These are phyloP conservation scores for Xylaria sp. DNA, from an alignment of 2,329 filamentous ascomycete species.

Conservation along the genomic window DNA sequence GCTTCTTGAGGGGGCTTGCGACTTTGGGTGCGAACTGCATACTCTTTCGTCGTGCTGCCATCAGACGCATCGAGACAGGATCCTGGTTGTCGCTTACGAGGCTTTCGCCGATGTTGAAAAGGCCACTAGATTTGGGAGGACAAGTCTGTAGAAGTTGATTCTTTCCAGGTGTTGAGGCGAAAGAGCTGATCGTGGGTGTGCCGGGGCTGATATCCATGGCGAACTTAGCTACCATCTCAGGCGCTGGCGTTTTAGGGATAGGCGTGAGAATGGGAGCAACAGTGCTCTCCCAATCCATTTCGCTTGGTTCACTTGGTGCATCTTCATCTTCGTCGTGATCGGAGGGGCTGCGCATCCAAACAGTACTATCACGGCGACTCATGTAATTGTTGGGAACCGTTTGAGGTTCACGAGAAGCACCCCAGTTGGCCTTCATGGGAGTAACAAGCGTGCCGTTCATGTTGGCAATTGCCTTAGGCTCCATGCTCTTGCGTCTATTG, in stretches of 20 bases:
- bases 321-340: constrained; percentile 51
- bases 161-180: constrained; percentile 49
- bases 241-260: constrained; percentile 67
- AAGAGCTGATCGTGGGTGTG: constrained; percentile 53
- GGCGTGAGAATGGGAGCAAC: constrained; percentile 61
- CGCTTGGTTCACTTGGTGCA: constrained; percentile 46
- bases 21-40: constrained; percentile 80
- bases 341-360: constrained; percentile 66
- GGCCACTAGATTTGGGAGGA: constrained; percentile 58
- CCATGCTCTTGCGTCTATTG: constrained; percentile 83
- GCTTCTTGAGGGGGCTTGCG: constrained; percentile 73
- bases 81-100: constrained; percentile 63
- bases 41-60: constrained; percentile 80
- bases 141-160: constrained; percentile 62
- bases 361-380: constrained; percentile 63
- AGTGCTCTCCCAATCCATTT: constrained; percentile 50
- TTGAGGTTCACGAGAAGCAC: constrained; percentile 49
- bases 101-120: constrained; percentile 55
- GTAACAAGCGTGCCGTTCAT: constrained; percentile 71
- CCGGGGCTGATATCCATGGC: constrained; percentile 60
- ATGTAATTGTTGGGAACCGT: constrained; percentile 59
- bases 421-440: constrained; percentile 49
- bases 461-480: constrained; percentile 75
- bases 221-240: constrained; percentile 63
- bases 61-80: constrained; percentile 69